Base-by-base conservation (phyloP, 2,329 filamentous ascomycete genomes). In the Xylariales sp. region DNA sequence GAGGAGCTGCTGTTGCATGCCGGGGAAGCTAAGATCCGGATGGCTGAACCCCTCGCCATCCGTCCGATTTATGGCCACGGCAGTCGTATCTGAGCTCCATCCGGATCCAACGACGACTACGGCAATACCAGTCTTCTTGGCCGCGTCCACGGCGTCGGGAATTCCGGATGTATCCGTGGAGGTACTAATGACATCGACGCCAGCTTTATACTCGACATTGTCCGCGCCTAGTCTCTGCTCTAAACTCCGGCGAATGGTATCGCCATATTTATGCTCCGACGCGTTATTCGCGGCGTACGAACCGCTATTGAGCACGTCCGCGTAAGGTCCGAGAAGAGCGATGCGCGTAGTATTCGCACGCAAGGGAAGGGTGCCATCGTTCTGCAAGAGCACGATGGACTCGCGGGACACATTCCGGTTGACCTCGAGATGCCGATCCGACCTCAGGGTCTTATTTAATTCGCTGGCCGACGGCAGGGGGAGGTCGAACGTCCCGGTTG, bases 41-140 rank as follows among this genome's bases (percentile, higher is more conserved):
- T 39, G 36, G 12, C 36, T 39, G 8, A 39, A 39, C 8, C 36
- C 36, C 36, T 39, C 36, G 5, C 36, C 36, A 39, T 39, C 36
- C 1, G 36, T 39, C 8, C 36, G 36, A 39, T 39, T 39, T 8
- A 39, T 10, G 36, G 36, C 8, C 36, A 39, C 36, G 36, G 5
- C 36, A 39, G 5, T 39, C 36, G 36, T 39, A 10, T 39, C 36
- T 39, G 36, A 8, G 36, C 36, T 39, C 36, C 36, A 39, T 39
- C 36, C 36, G 8, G 46, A 78, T 2, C 77, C 78, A 5, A 79
- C 75, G 23, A 75, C 69, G 9, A 79, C 71, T 2, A 79, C 65
- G 10, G 76, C 78, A 6, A 78, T 60, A 1, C 76, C 75, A 3
- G 74, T 74, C 9, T 75, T 69, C 54, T 73, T 69, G 12, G 78